Base-by-base conservation (phyloP, 108 stramenopile genomes). In the Parmales sp. region DNA sequence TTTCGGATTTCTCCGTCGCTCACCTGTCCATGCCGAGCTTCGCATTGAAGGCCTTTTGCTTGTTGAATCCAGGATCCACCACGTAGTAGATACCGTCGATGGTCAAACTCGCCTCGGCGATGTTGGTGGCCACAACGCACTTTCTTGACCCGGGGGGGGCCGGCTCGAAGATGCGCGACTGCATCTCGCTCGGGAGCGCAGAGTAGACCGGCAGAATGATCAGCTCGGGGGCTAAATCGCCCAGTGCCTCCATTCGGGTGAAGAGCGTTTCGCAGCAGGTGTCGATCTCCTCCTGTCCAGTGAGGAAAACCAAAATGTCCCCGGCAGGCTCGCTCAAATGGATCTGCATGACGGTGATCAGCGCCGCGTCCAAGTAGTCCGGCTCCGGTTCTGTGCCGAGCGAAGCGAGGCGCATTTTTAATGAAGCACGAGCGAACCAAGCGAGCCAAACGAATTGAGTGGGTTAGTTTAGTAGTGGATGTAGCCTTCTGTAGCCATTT, bases 71-170 rank as follows among this genome's bases (percentile, higher is more conserved):
- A 49, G 98, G 98, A 81, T 99, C 98, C 26, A 99, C 90, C 8
- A 99, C 98, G 70, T 99, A 99, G 77, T 95, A 96, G 66, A 99
- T 96, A 2, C 98, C 98, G 77, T 99, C 98, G 72, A 99, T 96
- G 31, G 98, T 99, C 64, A 99, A 72, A 5, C 94, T 95, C 7
- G 98, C 96, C 76, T 99, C 98, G 20, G 98, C 98, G 72, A 99
- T 99, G 70, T 99, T 99, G 19, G 96, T 99, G 19, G 98, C 96
- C 8, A 99, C 91, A 0, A 99, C 83, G 65, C 88, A 90, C 74
- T 97, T 99, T 38, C 98, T 87, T 2, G 93, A 67, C 22, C 96
- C 95, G 13, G 78, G 66, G 5, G 98, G 98, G 39, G 98, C 94
- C 4, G 95, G 95, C 69, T 99, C 98, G 77, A 99, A 99, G 67